Conservation (phyloP, 2,329 filamentous ascomycete species). For the Colletotrichum plurivorum region DNA sequence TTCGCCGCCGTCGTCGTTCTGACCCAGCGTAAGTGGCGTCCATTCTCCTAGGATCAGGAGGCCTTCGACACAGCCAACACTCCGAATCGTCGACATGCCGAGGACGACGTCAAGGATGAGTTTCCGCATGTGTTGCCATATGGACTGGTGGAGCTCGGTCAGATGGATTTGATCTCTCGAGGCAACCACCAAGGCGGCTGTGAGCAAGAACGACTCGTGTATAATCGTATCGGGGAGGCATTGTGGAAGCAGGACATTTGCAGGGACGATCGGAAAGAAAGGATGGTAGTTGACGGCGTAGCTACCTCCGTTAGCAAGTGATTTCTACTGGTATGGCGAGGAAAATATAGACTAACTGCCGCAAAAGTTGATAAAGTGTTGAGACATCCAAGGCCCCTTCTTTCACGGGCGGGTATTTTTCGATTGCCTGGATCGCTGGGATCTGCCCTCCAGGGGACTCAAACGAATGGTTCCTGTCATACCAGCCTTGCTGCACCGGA, state of each 20-base stretch:
- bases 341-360: background rate
- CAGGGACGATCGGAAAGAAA: slow-evolving; percentile 75
- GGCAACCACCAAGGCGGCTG: slow-evolving; percentile 78
- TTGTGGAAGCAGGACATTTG: slow-evolving; percentile 68
- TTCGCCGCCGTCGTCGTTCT: slow-evolving; percentile 76
- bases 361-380: background rate
- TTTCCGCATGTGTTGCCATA: slow-evolving; percentile 20
- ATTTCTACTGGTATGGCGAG: too few relatives aligned
- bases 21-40: slow-evolving; percentile 75
- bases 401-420: slow-evolving; percentile 1
- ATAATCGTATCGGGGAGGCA: slow-evolving; percentile 69
- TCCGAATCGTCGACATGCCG: slow-evolving; percentile 15
- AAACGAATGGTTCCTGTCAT: background rate
- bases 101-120: slow-evolving; percentile 22
- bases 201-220: slow-evolving; percentile 76
- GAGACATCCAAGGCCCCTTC: background rate
- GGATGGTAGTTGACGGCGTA: slow-evolving; percentile 78
- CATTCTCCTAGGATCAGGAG: slow-evolving; percentile 79
- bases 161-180: slow-evolving; percentile 72
- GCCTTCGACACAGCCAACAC: slow-evolving; percentile 78
- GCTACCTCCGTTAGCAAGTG: slow-evolving; percentile 48
- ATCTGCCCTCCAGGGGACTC: background rate
- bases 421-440: background rate
- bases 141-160: slow-evolving; percentile 10
- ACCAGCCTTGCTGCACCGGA: background rate